phyloP scores from a whole-genome alignment of 2,329 filamentous ascomycete genomes.

The Fonsecaea erecta region DNA sequence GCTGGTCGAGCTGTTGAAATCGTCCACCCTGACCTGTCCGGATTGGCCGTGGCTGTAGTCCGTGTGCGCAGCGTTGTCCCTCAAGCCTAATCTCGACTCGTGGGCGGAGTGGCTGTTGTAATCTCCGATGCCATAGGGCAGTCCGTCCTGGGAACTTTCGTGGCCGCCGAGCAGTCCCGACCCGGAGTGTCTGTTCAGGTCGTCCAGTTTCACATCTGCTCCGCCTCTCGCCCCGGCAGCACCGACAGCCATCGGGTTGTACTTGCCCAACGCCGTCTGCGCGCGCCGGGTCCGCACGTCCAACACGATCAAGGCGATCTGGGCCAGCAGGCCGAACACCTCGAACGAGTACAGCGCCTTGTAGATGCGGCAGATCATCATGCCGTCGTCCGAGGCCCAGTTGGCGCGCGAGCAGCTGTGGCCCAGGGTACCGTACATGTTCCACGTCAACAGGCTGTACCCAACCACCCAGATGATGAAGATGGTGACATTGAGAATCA shows the following conservation, averaged over 20 bases:
- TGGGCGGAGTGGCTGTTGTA: conserved; percentile 6
- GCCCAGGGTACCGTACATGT: conserved; percentile 57
- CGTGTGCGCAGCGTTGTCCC: conserved; percentile 8
- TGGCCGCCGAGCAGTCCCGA: conserved; percentile 7
- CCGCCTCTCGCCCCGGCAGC: conserved; percentile 36
- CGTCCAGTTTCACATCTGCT: conserved; percentile 45
- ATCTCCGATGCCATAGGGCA: conserved; percentile 24
- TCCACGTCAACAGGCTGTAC: conserved; percentile 59
- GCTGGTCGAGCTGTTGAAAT: conserved; percentile 15
- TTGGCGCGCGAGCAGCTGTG: conserved; percentile 56
- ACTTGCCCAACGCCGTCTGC: conserved; percentile 53
- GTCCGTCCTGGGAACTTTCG: conserved; percentile 7
- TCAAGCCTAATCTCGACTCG: conserved; percentile 1
- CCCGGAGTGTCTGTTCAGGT: conserved; percentile 36
- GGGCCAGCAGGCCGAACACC: conserved; percentile 53
- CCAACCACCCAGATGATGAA: conserved; percentile 58
- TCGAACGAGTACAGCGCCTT: conserved; percentile 65
- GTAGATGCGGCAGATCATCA: conserved; percentile 62
- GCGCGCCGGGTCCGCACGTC: conserved; percentile 56
- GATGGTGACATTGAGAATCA: conserved; percentile 55
- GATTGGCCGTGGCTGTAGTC: conserved; percentile 8
- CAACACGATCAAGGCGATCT: conserved; percentile 54
- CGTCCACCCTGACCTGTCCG: conserved; percentile 17
- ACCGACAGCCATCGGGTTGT: conserved; percentile 54
- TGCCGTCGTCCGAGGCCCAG: conserved; percentile 61